Evolutionary conservation across 306 rosid genomes (phyloP), one percentile per base, ranked within the genome.

Genomic region (Crotalaria pallida): DNA sequence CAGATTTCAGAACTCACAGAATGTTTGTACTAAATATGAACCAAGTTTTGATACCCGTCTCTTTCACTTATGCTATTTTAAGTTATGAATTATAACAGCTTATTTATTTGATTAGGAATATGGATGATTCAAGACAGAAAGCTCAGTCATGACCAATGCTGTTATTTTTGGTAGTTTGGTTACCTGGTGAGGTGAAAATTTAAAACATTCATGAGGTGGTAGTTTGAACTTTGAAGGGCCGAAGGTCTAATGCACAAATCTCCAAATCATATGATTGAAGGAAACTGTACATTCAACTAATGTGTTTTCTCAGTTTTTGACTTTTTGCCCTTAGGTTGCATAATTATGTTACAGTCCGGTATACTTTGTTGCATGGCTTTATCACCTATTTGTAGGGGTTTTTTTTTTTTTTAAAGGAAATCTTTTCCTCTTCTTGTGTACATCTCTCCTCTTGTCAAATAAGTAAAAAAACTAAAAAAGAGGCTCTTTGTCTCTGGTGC

Each of bases 91-190:
- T 19, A 77, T n/a, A 21, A 33, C 47, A 33, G 6, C 41, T 45
- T 55, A 11, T 68, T 73, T 55, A 2, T 73, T 57, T 73, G 62
- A n/a, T 26, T 62, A 68, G 77, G 81, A 65, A 77, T 49, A 24
- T 49, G 67, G 77, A 68, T 56, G 71, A 68, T 75, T 62, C 74
- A 41, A 63, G 72, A 63, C 66, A 43, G 10, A 63, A 43, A 29
- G 52, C 34, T 77, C 58, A 67, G 40, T 27, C 85, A 72, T 34
- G 51, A 53, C 65, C 34, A 15, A 3, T 38, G 21, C 65, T 58
- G 67, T 18, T 67, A 27, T 67, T 58, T n/a, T 66, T 66, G 67
- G 31, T 55, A 66, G 59, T 27, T 57, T 56, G 76, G 23, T 31
- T 75, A 27, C 29, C 34, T 44, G 62, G 59, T 67, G 58, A 52